phyloP scores from a whole-genome alignment of 1,284 basidiomycete species.

The Afroboletus lepidellus region DNA sequence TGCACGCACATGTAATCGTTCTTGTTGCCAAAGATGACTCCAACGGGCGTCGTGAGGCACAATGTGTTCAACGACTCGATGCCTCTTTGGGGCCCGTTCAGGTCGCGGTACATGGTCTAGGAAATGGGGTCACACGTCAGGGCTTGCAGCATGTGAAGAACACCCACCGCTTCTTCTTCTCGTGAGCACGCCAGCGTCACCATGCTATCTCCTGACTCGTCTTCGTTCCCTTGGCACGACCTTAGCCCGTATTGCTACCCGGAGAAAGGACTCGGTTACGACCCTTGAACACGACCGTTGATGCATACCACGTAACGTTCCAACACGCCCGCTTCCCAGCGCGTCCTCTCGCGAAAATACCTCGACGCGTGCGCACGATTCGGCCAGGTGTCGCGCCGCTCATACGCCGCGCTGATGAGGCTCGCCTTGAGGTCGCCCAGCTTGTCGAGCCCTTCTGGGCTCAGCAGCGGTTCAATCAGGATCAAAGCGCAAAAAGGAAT shows the following conservation, averaged over 20 bases:
- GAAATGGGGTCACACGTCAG: not conserved
- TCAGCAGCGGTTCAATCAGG: constrained; percentile 57
- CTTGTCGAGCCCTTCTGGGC: constrained; percentile 43
- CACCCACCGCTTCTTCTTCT: constrained; percentile 52
- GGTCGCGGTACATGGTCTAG: constrained; percentile 33
- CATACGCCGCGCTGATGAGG: constrained; percentile 45
- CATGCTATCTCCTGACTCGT: constrained; percentile 30
- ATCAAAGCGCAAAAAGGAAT: constrained; percentile 47
- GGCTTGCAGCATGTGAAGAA: not conserved
- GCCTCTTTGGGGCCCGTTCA: constrained; percentile 46
- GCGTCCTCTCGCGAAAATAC: constrained; percentile 36
- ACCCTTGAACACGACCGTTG: too few relatives aligned
- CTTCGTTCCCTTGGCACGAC: constrained; percentile 30
- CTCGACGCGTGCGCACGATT: constrained; percentile 40
- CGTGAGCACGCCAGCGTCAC: constrained; percentile 54
- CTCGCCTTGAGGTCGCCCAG: constrained; percentile 39
- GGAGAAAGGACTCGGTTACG: too few relatives aligned
- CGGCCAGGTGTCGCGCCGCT: constrained; percentile 49
- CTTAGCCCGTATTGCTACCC: constrained; percentile 46
- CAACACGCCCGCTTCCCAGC: constrained; percentile 50
- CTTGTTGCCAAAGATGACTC: constrained; percentile 48
- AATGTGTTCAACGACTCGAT: constrained; percentile 42
- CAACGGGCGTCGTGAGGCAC: constrained; percentile 43
- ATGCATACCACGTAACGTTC: constrained; percentile 50
- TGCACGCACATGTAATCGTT: constrained; percentile 49